phyloP scores from a whole-genome alignment of 495 filamentous ascomycete species.

The Rhizodiscina lignyota region DNA sequence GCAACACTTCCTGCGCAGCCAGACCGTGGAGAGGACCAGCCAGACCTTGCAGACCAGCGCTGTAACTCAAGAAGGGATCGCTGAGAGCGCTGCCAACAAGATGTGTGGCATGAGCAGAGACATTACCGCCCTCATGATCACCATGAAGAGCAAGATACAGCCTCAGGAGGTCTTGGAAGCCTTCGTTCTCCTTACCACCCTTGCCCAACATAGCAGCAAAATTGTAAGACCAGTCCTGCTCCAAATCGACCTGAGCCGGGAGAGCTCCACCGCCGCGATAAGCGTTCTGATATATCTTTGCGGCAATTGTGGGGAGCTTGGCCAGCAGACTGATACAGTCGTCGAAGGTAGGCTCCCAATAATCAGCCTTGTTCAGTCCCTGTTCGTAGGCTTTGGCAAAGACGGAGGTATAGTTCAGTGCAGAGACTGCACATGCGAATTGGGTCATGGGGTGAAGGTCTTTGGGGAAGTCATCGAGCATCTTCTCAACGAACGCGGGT shows the following conservation, averaged over 20 bases:
- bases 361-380: conserved; percentile 81
- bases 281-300: conserved; percentile 88
- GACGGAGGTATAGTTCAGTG: conserved; percentile 77
- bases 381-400: conserved; percentile 88
- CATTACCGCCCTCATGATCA: conserved; percentile 96
- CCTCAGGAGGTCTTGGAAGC: conserved; percentile 88
- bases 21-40: conserved; percentile 91
- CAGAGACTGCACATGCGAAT: conserved; percentile 82
- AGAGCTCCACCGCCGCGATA: conserved; percentile 62
- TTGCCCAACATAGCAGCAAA: conserved; percentile 95
- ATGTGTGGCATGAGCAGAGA: conserved; percentile 94
- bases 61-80: conserved; percentile 92
- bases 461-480: conserved; percentile 79
- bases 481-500: conserved; percentile 68
- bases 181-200: conserved; percentile 64
- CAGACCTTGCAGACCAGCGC: conserved; percentile 85
- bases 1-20: conserved; percentile 90
- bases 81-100: conserved; percentile 89
- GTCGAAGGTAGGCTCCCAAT: conserved; percentile 98
- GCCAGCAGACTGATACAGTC: conserved; percentile 86
- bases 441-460: conserved; percentile 97
- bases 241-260: conserved; percentile 57
- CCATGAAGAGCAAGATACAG: conserved; percentile 93
- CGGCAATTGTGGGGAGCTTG: conserved; percentile 91
- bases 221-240: conserved; percentile 96